Evolutionary conservation across 2,329 filamentous ascomycete genomes (phyloP).

Genomic region (Lecanicillium sp.): DNA sequence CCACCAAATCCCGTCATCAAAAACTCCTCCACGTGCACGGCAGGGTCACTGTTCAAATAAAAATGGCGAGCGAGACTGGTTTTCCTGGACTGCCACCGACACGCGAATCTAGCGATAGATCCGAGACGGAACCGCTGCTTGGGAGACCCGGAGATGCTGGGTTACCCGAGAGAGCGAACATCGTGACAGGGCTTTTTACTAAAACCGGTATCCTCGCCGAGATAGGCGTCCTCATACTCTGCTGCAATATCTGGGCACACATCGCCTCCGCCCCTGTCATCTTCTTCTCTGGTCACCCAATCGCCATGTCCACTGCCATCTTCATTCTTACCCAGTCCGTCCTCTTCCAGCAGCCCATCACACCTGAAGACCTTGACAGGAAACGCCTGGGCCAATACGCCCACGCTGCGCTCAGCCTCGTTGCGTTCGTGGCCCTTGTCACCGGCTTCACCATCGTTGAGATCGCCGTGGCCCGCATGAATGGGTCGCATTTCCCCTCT

Average conservation of each 20-base stretch:
- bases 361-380: conserved; percentile 55
- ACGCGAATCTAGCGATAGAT: conserved; percentile 12
- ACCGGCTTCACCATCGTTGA: conserved; percentile 59
- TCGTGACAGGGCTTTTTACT: conserved; percentile 21
- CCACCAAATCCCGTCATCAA: no score
- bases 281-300: conserved; percentile 75
- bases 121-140: conserved; percentile 24
- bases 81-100: conserved; percentile 41
- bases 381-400: conserved; percentile 47
- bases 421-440: conserved; percentile 48
- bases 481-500: conserved; percentile 61
- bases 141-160: conserved; percentile 25
- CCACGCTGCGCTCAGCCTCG: conserved; percentile 59
- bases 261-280: conserved; percentile 58
- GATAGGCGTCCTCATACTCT: conserved; percentile 61
- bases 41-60: background rate
- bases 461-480: conserved; percentile 63
- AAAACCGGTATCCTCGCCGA: conserved; percentile 74
- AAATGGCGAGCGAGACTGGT: conserved; percentile 56
- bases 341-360: conserved; percentile 68
- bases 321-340: conserved; percentile 66
- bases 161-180: background rate
- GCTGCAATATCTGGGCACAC: conserved; percentile 62
- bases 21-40: background rate
- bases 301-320: conserved; percentile 54